phyloP scores from a whole-genome alignment of 2,329 filamentous ascomycete species.

The Proliferodiscus dingleyae region DNA sequence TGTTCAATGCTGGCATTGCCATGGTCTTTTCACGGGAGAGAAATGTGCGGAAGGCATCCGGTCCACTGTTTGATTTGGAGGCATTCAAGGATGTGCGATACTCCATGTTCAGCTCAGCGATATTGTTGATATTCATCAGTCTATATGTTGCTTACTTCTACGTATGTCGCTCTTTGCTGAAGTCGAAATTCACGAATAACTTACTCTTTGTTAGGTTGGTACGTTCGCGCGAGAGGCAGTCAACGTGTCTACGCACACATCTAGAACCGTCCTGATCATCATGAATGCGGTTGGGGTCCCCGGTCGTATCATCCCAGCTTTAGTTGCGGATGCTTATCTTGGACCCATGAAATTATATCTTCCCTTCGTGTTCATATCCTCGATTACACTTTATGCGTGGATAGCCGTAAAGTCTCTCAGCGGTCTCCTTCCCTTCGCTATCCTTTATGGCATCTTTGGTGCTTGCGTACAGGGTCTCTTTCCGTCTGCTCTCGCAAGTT shows the following conservation, averaged over 20 bases:
- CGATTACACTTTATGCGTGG: constrained; percentile 42
- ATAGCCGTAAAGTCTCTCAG: constrained; percentile 38
- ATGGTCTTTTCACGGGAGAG: constrained; percentile 38
- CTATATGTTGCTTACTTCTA: no score
- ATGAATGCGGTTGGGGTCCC: constrained; percentile 48
- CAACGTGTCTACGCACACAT: constrained; percentile 36
- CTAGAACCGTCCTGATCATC: constrained; percentile 46
- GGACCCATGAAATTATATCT: constrained; percentile 50
- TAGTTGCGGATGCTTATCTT: constrained; percentile 43
- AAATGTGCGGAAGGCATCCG: no score
- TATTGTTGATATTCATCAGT: no score
- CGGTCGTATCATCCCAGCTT: constrained; percentile 43
- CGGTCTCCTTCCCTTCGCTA: constrained; percentile 45
- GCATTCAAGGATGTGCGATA: constrained; percentile 42
- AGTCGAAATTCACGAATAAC: constrained; percentile 35
- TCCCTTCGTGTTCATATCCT: constrained; percentile 35
- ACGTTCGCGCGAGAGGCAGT: constrained; percentile 36
- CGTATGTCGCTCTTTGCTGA: constrained; percentile 17
- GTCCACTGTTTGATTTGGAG: constrained; percentile 39
- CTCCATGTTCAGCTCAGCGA: constrained; percentile 40
- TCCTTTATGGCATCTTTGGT: constrained; percentile 46
- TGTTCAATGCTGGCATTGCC: constrained; percentile 35
- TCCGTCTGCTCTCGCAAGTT: constrained; percentile 44
- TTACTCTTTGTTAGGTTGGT: constrained; percentile 36
- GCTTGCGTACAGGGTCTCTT: constrained; percentile 49